phyloP scores from a whole-genome alignment of 1,139 yeast genomes.

The Blastobotrys capitulatus region DNA sequence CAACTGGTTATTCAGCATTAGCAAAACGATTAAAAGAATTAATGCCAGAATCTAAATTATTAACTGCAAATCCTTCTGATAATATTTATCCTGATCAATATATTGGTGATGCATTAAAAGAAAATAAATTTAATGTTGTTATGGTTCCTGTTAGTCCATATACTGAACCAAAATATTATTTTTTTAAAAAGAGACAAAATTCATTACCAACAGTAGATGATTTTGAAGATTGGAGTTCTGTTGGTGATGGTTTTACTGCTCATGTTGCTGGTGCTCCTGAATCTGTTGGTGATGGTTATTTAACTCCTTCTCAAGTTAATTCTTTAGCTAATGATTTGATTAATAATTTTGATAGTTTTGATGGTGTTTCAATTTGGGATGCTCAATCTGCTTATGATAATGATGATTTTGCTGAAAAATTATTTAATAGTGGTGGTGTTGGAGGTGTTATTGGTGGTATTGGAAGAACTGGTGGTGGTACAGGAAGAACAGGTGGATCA shows the following conservation, averaged over 20 bases:
- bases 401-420: conserved; percentile 27
- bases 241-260: conserved; percentile 42
- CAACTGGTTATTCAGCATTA: conserved; percentile 48
- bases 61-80: conserved; percentile 96
- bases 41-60: conserved; percentile 48
- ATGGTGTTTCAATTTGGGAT: conserved; percentile 90
- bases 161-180: conserved; percentile 77
- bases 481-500: too few species aligned
- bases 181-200: too few species aligned
- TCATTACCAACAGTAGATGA: conserved; percentile 86
- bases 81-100: conserved; percentile 89
- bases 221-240: conserved; percentile 78
- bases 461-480: too few species aligned
- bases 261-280: conserved; percentile 23
- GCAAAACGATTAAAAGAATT: conserved; percentile 46
- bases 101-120: conserved; percentile 59
- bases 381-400: conserved; percentile 27
- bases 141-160: conserved; percentile 90
- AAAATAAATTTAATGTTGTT: conserved; percentile 72
- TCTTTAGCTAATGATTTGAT: conserved; percentile 22
- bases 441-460: too few species aligned
- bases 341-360: conserved; percentile 43
- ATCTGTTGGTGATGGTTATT: conserved; percentile 70
- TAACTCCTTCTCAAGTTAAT: conserved; percentile 29
- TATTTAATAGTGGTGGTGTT: conserved; percentile 40